These are phyloP conservation scores for Marsdenia floribunda DNA, from an alignment of 257 asterid species.

Conservation along the genomic window DNA sequence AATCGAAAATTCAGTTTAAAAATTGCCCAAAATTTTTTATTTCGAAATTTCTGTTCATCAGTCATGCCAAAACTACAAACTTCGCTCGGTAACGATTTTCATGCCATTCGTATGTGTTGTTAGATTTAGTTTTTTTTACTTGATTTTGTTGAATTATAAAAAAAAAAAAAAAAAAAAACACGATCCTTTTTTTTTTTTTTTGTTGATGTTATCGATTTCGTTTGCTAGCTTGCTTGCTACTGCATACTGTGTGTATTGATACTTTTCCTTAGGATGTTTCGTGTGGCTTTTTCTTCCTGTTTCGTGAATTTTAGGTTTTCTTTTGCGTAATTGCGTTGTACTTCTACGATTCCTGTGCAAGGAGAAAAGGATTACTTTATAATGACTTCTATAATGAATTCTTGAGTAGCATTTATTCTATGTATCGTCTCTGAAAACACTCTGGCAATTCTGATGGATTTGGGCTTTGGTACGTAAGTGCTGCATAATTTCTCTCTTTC, in stretches of 20 bases:
- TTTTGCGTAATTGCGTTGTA: slow-evolving; percentile 23
- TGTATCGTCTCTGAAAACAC: not conserved
- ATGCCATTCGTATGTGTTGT: slow-evolving; percentile 34
- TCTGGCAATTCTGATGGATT: slow-evolving; percentile 32
- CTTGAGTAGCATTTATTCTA: not conserved
- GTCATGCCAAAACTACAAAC: slow-evolving; percentile 35
- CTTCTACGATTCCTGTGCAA: not conserved
- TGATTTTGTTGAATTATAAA: not conserved
- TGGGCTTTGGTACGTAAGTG: slow-evolving; percentile 38
- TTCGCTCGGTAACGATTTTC: slow-evolving; percentile 47
- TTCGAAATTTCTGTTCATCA: not conserved
- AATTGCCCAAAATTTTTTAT: not conserved
- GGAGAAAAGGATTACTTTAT: not conserved
- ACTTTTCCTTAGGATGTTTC: slow-evolving; percentile 13
- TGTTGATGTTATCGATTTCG: slow-evolving; percentile 6
- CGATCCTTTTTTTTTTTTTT: not conserved
- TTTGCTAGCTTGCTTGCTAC: slow-evolving; percentile 19
- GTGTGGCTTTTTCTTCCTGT: slow-evolving; percentile 25
- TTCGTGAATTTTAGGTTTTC: slow-evolving; percentile 29
- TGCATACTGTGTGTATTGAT: slow-evolving; percentile 16
- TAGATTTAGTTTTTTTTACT: not conserved
- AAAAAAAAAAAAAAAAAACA: no score
- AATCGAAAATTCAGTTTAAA: not conserved
- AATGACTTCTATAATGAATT: not conserved
- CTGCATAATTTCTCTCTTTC: not conserved